These are phyloP conservation scores for Peniophora sp. DNA, from an alignment of 1,284 basidiomycete genomes.

Conservation along the genomic window DNA sequence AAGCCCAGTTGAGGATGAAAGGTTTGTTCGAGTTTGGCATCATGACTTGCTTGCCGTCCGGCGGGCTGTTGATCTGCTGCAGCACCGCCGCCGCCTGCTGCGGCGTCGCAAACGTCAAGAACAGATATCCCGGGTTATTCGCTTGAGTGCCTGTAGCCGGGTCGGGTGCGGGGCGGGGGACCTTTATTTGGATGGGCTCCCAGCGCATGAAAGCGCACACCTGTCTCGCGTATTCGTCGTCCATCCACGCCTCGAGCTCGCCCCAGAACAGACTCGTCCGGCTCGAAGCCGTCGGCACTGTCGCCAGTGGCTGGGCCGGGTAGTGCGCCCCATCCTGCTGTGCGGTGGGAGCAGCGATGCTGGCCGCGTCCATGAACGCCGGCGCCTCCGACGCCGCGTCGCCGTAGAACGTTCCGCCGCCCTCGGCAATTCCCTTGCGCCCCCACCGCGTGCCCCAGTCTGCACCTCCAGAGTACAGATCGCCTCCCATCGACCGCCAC, in stretches of 20 bases:
- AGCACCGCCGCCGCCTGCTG: conserved; percentile 67
- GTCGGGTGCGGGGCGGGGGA: conserved; percentile 58
- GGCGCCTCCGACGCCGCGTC: no score
- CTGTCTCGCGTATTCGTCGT: conserved; percentile 82
- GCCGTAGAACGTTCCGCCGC: no score
- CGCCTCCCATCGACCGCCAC: no score
- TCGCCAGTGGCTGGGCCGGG: no score
- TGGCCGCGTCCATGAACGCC: no score
- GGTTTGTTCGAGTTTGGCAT: conserved; percentile 78
- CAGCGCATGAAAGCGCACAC: conserved; percentile 75
- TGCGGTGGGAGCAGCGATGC: no score
- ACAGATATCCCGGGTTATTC: conserved; percentile 80
- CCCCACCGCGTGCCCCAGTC: no score
- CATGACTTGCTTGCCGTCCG: conserved; percentile 37
- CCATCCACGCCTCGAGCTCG: conserved; percentile 86
- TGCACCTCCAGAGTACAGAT: no score
- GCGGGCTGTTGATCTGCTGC: conserved; percentile 49
- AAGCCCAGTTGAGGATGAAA: conserved; percentile 78
- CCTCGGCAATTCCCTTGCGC: no score
- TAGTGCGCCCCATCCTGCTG: no score
- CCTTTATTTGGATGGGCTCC: conserved; percentile 65
- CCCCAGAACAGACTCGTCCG: conserved; percentile 60
- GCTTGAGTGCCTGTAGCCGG: conserved; percentile 52
- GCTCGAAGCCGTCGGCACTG: no score
- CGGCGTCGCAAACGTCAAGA: conserved; percentile 74